phyloP scores from a whole-genome alignment of 1,139 yeast genomes.

The Debaryomyces singareniensis region DNA sequence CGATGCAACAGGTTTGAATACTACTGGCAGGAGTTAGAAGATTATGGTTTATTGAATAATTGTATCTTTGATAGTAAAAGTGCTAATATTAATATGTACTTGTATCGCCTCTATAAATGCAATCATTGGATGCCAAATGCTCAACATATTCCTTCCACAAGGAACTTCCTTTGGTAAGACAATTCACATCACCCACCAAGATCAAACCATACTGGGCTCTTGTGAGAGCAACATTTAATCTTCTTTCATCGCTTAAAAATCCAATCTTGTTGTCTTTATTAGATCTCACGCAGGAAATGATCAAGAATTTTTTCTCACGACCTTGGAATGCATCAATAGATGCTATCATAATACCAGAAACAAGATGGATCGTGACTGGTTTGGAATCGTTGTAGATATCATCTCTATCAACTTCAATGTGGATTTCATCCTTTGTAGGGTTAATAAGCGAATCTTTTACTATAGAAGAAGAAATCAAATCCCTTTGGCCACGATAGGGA shows the following conservation, averaged over 20 bases:
- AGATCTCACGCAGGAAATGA: conserved; percentile 58
- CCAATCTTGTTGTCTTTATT: conserved; percentile 48
- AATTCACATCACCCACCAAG: conserved; percentile 49
- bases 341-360: conserved; percentile 63
- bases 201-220: conserved; percentile 55
- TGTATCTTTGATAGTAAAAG: not conserved
- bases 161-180: conserved; percentile 40
- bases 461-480: conserved; percentile 45
- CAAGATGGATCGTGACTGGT: conserved; percentile 52
- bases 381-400: conserved; percentile 45
- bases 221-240: conserved; percentile 64
- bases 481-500: conserved; percentile 71
- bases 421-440: conserved; percentile 44
- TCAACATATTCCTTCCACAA: conserved; percentile 52
- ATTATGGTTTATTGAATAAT: too few species aligned
- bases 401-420: conserved; percentile 50
- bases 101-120: conserved; percentile 7
- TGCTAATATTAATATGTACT: conserved; percentile 7
- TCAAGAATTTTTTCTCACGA: conserved; percentile 52
- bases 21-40: too few species aligned
- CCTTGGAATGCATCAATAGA: conserved; percentile 67
- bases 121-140: conserved; percentile 16
- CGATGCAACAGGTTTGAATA: too few species aligned
- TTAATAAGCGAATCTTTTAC: conserved; percentile 49
- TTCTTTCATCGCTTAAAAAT: conserved; percentile 49